Evolutionary conservation across 2,329 filamentous ascomycete species (phyloP).

Genomic region (Monosporascus sp.): DNA sequence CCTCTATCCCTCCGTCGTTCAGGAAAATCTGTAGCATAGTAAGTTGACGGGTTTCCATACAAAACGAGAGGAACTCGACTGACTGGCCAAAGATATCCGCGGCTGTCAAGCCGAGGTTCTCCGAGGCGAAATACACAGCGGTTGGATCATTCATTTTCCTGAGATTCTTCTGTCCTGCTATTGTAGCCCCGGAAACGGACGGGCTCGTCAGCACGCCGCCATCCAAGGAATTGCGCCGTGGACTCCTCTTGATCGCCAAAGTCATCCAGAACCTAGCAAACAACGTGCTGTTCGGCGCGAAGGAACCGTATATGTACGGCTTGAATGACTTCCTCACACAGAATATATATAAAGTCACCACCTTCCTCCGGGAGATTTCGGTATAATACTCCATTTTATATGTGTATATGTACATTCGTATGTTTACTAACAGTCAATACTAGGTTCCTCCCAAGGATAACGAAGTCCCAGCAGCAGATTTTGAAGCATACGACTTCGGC

Average conservation of each 20-base stretch:
- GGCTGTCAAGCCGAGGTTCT: conserved; percentile 59
- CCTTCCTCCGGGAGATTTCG: conserved; percentile 63
- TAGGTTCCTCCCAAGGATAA: conserved; percentile 44
- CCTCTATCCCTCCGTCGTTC: conserved; percentile 58
- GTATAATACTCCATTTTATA: conserved; percentile 33
- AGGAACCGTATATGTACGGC: conserved; percentile 69
- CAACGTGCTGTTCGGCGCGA: conserved; percentile 66
- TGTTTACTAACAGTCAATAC: conserved; percentile 11
- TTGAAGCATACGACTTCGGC: conserved; percentile 61
- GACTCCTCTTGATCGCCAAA: conserved; percentile 64
- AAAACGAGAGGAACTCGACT: conserved; percentile 1
- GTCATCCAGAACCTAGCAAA: conserved; percentile 68
- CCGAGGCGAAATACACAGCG: conserved; percentile 66
- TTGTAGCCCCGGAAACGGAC: conserved; percentile 64
- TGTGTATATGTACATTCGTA: background rate
- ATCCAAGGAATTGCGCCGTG: conserved; percentile 64
- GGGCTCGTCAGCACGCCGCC: conserved; percentile 56
- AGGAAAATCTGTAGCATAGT: conserved; percentile 63
- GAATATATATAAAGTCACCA: conserved; percentile 63
- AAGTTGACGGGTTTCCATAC: conserved; percentile 23
- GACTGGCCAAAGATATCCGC: conserved; percentile 46
- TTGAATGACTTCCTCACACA: conserved; percentile 64
- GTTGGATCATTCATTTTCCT: conserved; percentile 68
- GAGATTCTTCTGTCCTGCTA: conserved; percentile 67
- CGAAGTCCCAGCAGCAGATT: conserved; percentile 32